Conservation (phyloP, 2,329 filamentous ascomycete species). For the Bipolaris victoriae region DNA sequence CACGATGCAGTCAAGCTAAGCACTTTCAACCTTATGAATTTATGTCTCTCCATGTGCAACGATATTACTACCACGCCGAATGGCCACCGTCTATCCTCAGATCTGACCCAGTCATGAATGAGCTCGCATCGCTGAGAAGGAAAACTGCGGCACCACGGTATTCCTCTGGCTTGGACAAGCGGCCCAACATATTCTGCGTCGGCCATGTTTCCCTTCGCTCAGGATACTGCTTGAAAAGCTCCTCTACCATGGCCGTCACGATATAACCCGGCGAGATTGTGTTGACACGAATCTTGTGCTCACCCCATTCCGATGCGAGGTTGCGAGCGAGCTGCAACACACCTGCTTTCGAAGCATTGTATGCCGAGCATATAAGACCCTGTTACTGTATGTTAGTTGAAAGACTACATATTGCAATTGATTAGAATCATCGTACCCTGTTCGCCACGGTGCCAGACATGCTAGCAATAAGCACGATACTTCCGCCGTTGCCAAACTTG, state of each 20-base stretch:
- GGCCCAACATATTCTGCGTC: constrained; percentile 80
- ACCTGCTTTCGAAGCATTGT: constrained; percentile 78
- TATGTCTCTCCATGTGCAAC: neutral
- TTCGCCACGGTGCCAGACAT: constrained; percentile 69
- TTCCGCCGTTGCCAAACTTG: constrained; percentile 63
- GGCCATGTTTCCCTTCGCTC: constrained; percentile 73
- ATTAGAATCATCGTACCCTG: constrained; percentile 57
- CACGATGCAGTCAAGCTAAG: neutral
- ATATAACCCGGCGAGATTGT: constrained; percentile 83
- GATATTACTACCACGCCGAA: constrained; percentile 41
- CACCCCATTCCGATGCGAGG: constrained; percentile 75
- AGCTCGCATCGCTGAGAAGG: constrained; percentile 49
- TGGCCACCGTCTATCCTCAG: constrained; percentile 50
- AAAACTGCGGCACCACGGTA: constrained; percentile 50
- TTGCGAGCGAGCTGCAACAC: constrained; percentile 74
- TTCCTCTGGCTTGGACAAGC: constrained; percentile 44
- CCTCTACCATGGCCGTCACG: constrained; percentile 81
- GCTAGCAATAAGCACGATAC: constrained; percentile 67
- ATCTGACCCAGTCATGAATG: constrained; percentile 51
- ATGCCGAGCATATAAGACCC: constrained; percentile 70
- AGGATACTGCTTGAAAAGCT: constrained; percentile 76
- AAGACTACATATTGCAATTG: neutral
- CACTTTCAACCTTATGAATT: neutral
- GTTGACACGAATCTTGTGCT: constrained; percentile 77
- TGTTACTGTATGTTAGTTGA: constrained; percentile 42